Evolutionary conservation across 345 rosid species (phyloP), one percentile per base, ranked within the genome.

Genomic region (Turnera subulata): DNA sequence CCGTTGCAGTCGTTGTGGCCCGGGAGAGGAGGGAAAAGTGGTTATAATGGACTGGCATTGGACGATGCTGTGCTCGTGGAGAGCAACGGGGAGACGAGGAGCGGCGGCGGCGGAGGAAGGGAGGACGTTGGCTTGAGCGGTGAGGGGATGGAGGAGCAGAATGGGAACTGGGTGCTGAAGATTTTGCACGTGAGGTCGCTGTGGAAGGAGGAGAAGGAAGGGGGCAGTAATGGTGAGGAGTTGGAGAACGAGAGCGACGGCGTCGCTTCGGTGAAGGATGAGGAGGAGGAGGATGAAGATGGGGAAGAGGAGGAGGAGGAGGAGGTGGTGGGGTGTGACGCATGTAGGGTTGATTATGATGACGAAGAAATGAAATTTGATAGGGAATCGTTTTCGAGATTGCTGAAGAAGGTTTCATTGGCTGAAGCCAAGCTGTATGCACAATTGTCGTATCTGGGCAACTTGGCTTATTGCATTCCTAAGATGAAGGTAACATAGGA

Each of bases 161-260:
- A 76, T 18, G 86, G 68, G 67, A 92, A 78, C 62, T 92, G 97
- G 97, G 86, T 89, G n/a, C 45, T 83, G 76, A 92, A 82, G 91
- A 86, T 89, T 81, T 69, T 93, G 78, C 89, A 80, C 20, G 86
- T 86, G 20, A 73, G 78, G 45, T 83, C 95, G 0, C 73, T 85
- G 22, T 75, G 88, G 85, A 78, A 71, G 55, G 78, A 72, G 16
- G 76, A 54, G 38, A 65, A 70, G 61, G 39, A 60, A 68, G 55
- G 63, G 48, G 62, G 61, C 29, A 50, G 65, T 19, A 72, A 52
- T 13, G 61, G 6, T 11, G 73, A 35, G 18, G 79, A 11, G 12
- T 64, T 32, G 23, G 80, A 11, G 11, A 58, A 23, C 12, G 25
- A 45, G 20, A 10, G 25, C 18, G 67, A 22, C 9, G 51, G 52